Evolutionary conservation across 1,139 yeast genomes (phyloP).

Genomic region (Protomyces gravidus): DNA sequence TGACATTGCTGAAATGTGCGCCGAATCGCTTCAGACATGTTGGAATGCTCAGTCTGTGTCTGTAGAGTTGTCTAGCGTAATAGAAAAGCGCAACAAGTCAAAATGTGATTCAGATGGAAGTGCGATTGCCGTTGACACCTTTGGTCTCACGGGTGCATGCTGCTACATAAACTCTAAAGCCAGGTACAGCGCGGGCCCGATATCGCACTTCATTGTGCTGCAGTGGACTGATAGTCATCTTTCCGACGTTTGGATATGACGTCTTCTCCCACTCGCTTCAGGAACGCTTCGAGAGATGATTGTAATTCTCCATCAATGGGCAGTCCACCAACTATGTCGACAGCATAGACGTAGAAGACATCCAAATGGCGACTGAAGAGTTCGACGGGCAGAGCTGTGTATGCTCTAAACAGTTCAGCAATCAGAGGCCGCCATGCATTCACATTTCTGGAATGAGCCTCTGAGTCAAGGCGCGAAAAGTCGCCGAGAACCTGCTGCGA

Average conservation of each 20-base stretch:
- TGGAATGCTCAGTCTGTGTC: no score
- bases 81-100: no score
- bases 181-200: no score
- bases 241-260: conserved; percentile 35
- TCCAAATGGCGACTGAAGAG: conserved; percentile 67
- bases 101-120: no score
- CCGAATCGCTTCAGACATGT: conserved; percentile 37
- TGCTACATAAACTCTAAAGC: no score
- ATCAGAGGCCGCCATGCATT: conserved; percentile 89
- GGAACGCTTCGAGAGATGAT: conserved; percentile 47
- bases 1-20: conserved; percentile 36
- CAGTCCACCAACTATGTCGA: conserved; percentile 63
- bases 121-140: no score
- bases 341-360: conserved; percentile 61
- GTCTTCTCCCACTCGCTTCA: conserved; percentile 34
- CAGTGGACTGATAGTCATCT: conserved; percentile 36
- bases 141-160: no score
- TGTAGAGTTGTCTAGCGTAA: no score
- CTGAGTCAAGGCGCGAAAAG: conserved; percentile 67
- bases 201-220: conserved; percentile 40
- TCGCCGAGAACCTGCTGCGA: conserved; percentile 67
- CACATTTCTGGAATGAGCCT: conserved; percentile 70
- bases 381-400: conserved; percentile 65
- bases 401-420: conserved; percentile 77
- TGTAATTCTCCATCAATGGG: conserved; percentile 63